phyloP scores from a whole-genome alignment of 2,329 filamentous ascomycete species.

The Cladosporium cucumerinum region DNA sequence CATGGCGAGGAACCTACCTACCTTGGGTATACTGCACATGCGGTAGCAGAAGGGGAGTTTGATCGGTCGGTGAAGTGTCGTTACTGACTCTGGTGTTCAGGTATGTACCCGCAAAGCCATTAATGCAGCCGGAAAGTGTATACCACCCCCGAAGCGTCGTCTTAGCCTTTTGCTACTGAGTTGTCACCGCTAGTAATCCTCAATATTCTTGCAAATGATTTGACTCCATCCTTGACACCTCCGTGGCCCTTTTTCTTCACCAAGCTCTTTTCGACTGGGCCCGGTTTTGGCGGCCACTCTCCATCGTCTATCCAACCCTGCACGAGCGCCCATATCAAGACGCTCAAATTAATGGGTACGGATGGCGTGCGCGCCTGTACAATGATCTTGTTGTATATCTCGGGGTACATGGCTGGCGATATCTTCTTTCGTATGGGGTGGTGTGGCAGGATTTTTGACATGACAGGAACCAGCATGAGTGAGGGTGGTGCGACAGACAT shows the following conservation, averaged over 20 bases:
- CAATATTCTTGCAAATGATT: slow-evolving; percentile 44
- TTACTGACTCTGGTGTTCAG: not conserved
- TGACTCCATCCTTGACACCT: slow-evolving; percentile 25
- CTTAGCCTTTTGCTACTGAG: slow-evolving; percentile 6
- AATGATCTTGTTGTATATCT: slow-evolving; percentile 87
- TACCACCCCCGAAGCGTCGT: not conserved
- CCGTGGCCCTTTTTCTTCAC: slow-evolving; percentile 33
- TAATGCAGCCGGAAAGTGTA: not conserved
- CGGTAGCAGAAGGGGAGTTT: not conserved
- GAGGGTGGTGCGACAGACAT: slow-evolving; percentile 3
- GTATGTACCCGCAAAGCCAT: not conserved
- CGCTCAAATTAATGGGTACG: slow-evolving; percentile 80
- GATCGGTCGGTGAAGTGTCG: not conserved
- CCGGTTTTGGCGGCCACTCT: slow-evolving; percentile 77
- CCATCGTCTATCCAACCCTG: slow-evolving; percentile 89
- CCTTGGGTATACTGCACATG: not conserved
- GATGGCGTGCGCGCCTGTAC: slow-evolving; percentile 74
- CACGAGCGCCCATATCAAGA: slow-evolving; percentile 77
- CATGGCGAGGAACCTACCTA: not conserved
- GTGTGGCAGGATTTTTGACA: slow-evolving; percentile 68
- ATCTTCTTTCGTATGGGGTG: slow-evolving; percentile 79
- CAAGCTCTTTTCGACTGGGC: slow-evolving; percentile 46
- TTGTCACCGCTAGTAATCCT: slow-evolving; percentile 25
- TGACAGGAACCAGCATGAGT: slow-evolving; percentile 62
- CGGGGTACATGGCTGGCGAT: slow-evolving; percentile 67